A percentile compares a stretch with the other conserved stretches of the same genome.
These are phyloP conservation scores for Pachysandra terminalis DNA, from an alignment of 164 flowering plant genomes.

Conservation along the genomic window DNA sequence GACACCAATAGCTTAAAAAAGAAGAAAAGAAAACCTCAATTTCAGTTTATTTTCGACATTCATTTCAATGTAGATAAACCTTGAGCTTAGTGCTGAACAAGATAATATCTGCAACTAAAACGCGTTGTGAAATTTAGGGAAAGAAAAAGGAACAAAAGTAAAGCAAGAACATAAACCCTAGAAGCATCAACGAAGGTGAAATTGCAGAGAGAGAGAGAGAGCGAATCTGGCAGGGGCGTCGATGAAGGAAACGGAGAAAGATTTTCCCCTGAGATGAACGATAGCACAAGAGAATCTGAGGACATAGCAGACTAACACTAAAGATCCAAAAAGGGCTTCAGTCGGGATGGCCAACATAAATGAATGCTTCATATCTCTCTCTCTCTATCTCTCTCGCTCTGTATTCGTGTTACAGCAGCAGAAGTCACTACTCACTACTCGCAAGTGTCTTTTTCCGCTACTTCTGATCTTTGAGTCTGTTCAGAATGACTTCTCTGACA, in stretches of 20 bases:
- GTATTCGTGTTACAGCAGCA: no score
- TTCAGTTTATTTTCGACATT: not conserved
- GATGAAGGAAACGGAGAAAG: constrained; percentile 32
- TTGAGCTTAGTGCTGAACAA: not conserved
- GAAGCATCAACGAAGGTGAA: not conserved
- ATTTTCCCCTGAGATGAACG: constrained; percentile 25
- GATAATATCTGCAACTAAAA: not conserved
- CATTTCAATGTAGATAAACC: not conserved
- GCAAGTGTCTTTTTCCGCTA: no score
- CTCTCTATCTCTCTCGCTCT: not conserved
- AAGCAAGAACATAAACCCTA: not conserved
- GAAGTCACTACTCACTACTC: no score
- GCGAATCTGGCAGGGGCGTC: constrained; percentile 53
- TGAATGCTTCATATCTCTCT: constrained; percentile 10
- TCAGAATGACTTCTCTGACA: no score
- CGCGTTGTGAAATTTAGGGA: not conserved
- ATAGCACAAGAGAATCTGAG: constrained; percentile 21
- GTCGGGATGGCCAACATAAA: not conserved
- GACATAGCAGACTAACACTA: constrained; percentile 11
- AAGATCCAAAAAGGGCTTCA: not conserved
- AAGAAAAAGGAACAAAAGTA: not conserved
- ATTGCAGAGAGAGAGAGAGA: not conserved
- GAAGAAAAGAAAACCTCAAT: not conserved
- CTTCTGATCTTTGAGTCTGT: no score
- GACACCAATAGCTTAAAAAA: constrained; percentile 33